phyloP scores from a whole-genome alignment of 208 protist genomes.

The Naegleria gruberi region DNA sequence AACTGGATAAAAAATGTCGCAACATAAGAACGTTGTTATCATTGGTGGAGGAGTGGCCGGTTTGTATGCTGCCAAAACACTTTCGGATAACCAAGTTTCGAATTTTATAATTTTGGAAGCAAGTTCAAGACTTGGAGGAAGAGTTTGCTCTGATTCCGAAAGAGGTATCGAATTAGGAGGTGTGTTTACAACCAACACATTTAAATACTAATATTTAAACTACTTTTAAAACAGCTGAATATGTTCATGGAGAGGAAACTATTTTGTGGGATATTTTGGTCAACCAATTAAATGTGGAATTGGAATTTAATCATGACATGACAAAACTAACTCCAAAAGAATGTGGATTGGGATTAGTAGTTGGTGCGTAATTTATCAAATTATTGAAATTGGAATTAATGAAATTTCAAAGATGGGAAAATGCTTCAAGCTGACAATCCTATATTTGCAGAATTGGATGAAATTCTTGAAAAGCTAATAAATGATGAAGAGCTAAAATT shows the following conservation, averaged over 20 bases:
- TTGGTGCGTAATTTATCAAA: neutral
- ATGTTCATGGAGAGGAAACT: conserved; percentile 3
- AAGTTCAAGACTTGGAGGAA: neutral
- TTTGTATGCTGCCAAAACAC: neutral
- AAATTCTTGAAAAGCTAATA: neutral
- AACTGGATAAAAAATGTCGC: too few species aligned
- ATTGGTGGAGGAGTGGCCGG: neutral
- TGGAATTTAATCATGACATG: neutral
- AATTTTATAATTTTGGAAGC: neutral
- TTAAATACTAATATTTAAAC: neutral
- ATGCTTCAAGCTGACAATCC: neutral
- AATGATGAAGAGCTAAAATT: neutral
- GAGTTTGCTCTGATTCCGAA: neutral
- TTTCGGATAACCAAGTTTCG: neutral
- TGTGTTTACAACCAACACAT: neutral
- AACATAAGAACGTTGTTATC: neutral
- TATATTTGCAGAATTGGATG: neutral
- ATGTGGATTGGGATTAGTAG: neutral
- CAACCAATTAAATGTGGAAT: neutral
- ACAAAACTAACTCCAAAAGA: neutral
- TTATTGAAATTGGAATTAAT: too few species aligned
- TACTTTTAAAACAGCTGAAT: neutral
- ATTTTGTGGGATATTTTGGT: neutral
- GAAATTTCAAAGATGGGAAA: neutral
- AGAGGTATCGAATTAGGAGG: neutral